Evolutionary conservation across 805 yeast species (phyloP).

Genomic region (Schizosaccharomyces osmophilus): DNA sequence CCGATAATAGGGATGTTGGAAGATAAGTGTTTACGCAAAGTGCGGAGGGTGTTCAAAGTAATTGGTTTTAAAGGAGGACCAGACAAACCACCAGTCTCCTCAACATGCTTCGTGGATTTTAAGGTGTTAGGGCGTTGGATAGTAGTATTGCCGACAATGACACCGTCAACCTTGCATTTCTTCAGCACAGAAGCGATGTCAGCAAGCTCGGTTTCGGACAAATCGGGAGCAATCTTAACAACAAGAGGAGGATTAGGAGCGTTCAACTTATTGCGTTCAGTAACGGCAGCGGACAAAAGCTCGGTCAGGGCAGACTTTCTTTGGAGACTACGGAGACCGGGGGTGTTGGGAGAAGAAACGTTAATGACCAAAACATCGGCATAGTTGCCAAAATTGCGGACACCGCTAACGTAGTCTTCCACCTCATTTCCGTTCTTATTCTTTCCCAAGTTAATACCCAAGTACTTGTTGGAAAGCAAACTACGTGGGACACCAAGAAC

Average conservation of each 20-base stretch:
- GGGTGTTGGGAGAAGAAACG: conserved; percentile 89
- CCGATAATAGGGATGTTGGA: conserved; percentile 60
- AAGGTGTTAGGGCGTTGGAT: conserved; percentile 50
- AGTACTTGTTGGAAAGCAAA: conserved; percentile 35
- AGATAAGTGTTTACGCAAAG: conserved; percentile 53
- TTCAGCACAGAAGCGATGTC: conserved; percentile 66
- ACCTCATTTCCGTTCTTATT: conserved; percentile 82
- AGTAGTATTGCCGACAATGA: conserved; percentile 79
- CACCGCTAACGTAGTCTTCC: conserved; percentile 66
- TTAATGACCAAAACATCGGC: conserved; percentile 81
- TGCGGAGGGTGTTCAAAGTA: conserved; percentile 43
- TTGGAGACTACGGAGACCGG: conserved; percentile 76
- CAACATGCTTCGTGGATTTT: conserved; percentile 23
- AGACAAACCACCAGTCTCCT: conserved; percentile 68
- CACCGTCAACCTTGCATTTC: conserved; percentile 62
- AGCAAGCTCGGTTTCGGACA: conserved; percentile 52
- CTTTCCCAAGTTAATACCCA: conserved; percentile 76
- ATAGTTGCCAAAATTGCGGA: conserved; percentile 48
- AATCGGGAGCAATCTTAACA: conserved; percentile 86
- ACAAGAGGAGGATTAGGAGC: conserved; percentile 43
- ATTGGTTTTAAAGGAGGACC: conserved; percentile 78
- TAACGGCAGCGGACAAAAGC: conserved; percentile 34
- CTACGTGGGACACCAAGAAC: conserved; percentile 17
- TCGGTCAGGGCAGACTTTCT: conserved; percentile 45
- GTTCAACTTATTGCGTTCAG: conserved; percentile 33